Evolutionary conservation across 164 flowering plant genomes (phyloP).

Genomic region (Chloranthus sessilifolius): DNA sequence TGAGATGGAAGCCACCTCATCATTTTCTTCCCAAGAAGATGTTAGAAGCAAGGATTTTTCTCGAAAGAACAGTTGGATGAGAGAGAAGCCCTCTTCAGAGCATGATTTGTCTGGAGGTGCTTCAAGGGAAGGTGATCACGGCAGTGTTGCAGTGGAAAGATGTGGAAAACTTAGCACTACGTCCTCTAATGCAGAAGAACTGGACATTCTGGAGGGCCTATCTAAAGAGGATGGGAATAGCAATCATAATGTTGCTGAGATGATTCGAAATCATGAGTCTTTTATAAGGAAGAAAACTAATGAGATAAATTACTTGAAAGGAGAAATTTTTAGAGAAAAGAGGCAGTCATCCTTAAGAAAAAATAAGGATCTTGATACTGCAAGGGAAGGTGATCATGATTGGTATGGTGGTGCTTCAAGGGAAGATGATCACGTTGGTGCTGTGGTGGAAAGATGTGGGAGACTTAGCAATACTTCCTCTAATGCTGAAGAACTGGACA

Average conservation of each 20-base stretch:
- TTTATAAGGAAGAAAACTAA: conserved; percentile 40
- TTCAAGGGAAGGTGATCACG: conserved; percentile 13
- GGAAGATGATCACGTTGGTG: conserved; percentile 10
- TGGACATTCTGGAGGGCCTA: background rate
- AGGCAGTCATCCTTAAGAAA: conserved; percentile 10
- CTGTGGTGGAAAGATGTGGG: conserved; percentile 7
- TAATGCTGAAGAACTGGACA: conserved; percentile 1
- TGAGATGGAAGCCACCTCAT: conserved; percentile 6
- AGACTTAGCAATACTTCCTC: conserved; percentile 4
- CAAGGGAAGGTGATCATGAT: background rate
- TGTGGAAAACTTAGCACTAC: conserved; percentile 8
- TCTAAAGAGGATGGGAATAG: conserved; percentile 22
- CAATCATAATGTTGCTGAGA: conserved; percentile 33
- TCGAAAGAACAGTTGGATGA: background rate
- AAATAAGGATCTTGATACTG: conserved; percentile 11
- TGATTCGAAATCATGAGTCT: conserved; percentile 52
- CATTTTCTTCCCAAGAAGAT: conserved; percentile 8
- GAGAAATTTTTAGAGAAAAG: conserved; percentile 27
- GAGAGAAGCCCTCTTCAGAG: conserved; percentile 1
- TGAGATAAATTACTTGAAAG: conserved; percentile 32
- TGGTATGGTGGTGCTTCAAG: background rate
- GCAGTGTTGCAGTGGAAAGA: conserved; percentile 2
- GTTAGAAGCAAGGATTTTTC: conserved; percentile 9
- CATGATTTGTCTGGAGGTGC: background rate
- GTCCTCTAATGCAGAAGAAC: conserved; percentile 2